Conservation (phyloP, 192 early-diverging fungal species). For the Haplosporangium gracile region DNA sequence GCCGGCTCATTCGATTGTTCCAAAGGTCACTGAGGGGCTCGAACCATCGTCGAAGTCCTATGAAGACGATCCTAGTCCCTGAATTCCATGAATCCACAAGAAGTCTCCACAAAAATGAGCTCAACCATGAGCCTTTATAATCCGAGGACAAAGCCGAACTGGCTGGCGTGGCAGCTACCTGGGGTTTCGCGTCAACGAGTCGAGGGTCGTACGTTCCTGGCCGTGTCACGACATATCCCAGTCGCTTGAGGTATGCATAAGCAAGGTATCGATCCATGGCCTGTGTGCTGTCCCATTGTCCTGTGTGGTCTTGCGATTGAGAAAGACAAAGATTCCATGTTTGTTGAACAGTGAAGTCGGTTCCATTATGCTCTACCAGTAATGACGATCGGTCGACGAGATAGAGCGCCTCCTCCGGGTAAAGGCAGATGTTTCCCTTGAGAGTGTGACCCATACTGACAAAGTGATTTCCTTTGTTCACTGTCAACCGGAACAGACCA, state of each 20-base stretch:
- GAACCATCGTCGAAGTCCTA: slow-evolving; percentile 2
- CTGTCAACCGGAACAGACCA: slow-evolving; percentile 42
- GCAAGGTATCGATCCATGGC: slow-evolving; percentile 38
- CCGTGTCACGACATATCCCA: slow-evolving; percentile 63
- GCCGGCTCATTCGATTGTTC: background rate
- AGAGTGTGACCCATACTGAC: slow-evolving; percentile 62
- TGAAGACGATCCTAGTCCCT: background rate
- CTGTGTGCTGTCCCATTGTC: background rate
- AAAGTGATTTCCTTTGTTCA: slow-evolving; percentile 56
- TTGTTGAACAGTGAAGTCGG: slow-evolving; percentile 50
- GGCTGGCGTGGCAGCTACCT: background rate
- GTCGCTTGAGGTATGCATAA: slow-evolving; percentile 66
- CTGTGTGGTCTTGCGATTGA: background rate
- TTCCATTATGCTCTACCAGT: slow-evolving; percentile 23
- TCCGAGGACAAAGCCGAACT: background rate
- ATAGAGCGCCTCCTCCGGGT: slow-evolving; percentile 64
- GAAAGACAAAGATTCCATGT: slow-evolving; percentile 40
- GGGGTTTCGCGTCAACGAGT: background rate
- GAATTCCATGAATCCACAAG: background rate
- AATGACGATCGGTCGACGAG: slow-evolving; percentile 61
- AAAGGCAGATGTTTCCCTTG: slow-evolving; percentile 53
- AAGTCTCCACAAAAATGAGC: background rate
- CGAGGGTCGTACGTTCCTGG: slow-evolving; percentile 24
- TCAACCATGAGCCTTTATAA: background rate
- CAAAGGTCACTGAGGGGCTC: background rate